Evolutionary conservation across 345 rosid genomes (phyloP), one percentile per base, ranked within the genome.

Genomic region (Anastatica hierochuntica): DNA sequence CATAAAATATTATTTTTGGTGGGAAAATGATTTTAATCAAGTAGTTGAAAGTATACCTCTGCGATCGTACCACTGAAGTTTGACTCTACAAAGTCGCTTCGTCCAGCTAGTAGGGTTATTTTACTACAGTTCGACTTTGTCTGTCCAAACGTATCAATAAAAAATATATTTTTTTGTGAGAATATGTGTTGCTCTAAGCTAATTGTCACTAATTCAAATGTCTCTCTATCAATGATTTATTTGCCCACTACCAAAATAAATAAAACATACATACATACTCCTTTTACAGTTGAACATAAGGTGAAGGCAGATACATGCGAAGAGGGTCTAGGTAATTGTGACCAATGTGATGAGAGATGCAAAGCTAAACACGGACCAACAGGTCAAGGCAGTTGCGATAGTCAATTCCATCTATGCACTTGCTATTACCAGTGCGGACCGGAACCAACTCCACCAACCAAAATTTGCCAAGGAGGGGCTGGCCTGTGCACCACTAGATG

Each of bases 301-400:
- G 46, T 19, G n/a, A 45, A 43, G 5, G 53, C 39, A 53, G 6
- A 27, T 5, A 2, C 9, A 24, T 63, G 61, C 48, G 1, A 26
- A 15, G 54, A 63, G 0, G 10, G 7, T 24, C 31, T 53, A 18
- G 54, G 61, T 54, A 0, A 0, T 10, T 63, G 62, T 45, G 9
- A 1, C 9, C 40, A 4, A 18, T 63, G 68, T 45, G 54, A 54
- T 37, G 48, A 54, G 27, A 36, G 47, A 14, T 63, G 68, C 16
- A 63, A 37, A 24, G 24, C 17, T 0, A 63, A 8, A 10, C 62
- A 55, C 1, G 62, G 68, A 5, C 20, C 33, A 29, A 29, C 33
- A 8, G 33, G 9, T 8, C 33, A 29, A 29, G 33, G 33, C 9
- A 8, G 6, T 1, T 29, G 33, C 9, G 33, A 29, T 29, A 5